These are phyloP conservation scores for Cytospora schulzeri DNA, from an alignment of 2,329 filamentous ascomycete species.

Conservation along the genomic window DNA sequence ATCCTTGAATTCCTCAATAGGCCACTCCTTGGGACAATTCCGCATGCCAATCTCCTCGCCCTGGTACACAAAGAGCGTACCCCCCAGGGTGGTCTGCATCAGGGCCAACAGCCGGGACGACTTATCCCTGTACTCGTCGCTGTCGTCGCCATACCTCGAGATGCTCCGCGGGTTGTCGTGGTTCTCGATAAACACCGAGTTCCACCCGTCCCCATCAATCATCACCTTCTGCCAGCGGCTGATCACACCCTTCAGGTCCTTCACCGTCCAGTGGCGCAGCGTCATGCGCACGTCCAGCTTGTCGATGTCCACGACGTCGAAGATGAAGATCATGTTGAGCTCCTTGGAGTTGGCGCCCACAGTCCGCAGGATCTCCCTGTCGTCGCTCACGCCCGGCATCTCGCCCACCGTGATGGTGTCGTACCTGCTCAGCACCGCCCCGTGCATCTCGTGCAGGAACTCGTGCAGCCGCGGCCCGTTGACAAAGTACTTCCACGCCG, in stretches of 20 bases:
- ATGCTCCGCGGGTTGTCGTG: constrained; percentile 66
- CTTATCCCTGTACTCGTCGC: constrained; percentile 49
- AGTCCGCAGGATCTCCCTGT: constrained; percentile 20
- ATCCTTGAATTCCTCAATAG: constrained; percentile 69
- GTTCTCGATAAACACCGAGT: constrained; percentile 66
- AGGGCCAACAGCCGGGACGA: constrained; percentile 63
- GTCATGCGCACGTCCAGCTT: constrained; percentile 24
- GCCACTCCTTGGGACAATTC: constrained; percentile 60
- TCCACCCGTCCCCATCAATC: constrained; percentile 63
- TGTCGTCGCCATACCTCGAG: constrained; percentile 55
- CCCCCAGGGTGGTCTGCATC: constrained; percentile 59
- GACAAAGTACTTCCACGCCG: constrained; percentile 17
- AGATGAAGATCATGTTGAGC: constrained; percentile 74
- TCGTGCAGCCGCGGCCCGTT: constrained; percentile 28
- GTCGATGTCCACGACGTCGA: constrained; percentile 53
- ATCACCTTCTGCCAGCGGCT: constrained; percentile 63
- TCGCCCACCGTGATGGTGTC: constrained; percentile 27
- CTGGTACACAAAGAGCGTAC: constrained; percentile 70
- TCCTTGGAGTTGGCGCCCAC: constrained; percentile 51
- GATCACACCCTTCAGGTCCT: constrained; percentile 54
- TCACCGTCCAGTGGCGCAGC: constrained; percentile 45
- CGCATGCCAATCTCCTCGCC: constrained; percentile 70
- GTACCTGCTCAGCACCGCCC: constrained; percentile 18
- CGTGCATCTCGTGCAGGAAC: constrained; percentile 24
- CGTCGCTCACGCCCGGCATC: constrained; percentile 24